Evolutionary conservation across 2,329 filamentous ascomycete species (phyloP).

Genomic region (Zymoseptoria brevis): DNA sequence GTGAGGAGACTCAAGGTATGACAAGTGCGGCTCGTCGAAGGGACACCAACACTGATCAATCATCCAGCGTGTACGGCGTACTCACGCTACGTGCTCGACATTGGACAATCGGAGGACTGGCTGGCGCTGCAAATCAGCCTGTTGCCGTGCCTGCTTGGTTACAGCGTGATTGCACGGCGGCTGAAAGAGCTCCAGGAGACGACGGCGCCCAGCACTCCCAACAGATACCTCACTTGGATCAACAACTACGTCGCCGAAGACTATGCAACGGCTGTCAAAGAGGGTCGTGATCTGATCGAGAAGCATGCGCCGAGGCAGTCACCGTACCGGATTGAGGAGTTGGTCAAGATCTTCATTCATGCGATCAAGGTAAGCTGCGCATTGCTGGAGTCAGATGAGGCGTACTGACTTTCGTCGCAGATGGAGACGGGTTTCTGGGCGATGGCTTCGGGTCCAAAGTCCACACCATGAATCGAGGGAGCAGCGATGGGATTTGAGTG

Average conservation of each 20-base stretch:
- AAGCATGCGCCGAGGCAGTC: conserved; percentile 65
- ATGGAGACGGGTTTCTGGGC: conserved; percentile 71
- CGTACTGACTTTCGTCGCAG: conserved; percentile 31
- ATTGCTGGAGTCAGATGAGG: neutral
- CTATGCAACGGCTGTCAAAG: conserved; percentile 63
- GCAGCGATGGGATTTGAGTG: neutral
- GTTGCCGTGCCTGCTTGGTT: conserved; percentile 83
- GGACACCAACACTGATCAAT: neutral
- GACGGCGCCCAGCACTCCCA: conserved; percentile 21
- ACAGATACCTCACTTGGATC: conserved; percentile 80
- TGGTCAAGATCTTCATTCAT: conserved; percentile 76
- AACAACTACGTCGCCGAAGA: conserved; percentile 78
- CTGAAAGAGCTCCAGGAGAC: conserved; percentile 56
- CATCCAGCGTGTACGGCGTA: conserved; percentile 66
- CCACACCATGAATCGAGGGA: neutral
- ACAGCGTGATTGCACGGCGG: conserved; percentile 68
- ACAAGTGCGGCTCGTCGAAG: neutral
- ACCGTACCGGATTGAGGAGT: conserved; percentile 66
- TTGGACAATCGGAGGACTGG: conserved; percentile 82
- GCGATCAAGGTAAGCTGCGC: conserved; percentile 62
- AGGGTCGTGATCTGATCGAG: conserved; percentile 71
- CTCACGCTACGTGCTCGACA: conserved; percentile 73
- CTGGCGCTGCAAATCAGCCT: conserved; percentile 77
- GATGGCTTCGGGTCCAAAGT: conserved; percentile 42
- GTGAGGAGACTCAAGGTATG: conserved; percentile 66